phyloP scores from a whole-genome alignment of 2,329 filamentous ascomycete species.

The Calonectria leucothoes region DNA sequence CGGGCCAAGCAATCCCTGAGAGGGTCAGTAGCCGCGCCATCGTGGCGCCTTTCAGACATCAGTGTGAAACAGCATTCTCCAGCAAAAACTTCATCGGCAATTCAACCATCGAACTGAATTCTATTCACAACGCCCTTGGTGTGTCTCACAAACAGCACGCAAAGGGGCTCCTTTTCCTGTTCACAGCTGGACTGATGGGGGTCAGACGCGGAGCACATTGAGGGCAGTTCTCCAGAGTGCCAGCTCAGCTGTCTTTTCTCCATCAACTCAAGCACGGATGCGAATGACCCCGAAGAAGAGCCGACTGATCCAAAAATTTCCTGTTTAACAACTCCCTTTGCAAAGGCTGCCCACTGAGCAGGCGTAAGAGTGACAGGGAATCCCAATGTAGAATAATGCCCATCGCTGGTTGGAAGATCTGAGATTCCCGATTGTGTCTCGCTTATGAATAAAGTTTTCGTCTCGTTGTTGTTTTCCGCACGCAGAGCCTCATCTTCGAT shows the following conservation, averaged over 20 bases:
- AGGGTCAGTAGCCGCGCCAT: not conserved
- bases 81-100: not conserved
- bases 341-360: conserved; percentile 31
- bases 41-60: not conserved
- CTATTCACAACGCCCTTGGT: conserved; percentile 33
- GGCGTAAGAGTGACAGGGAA: conserved; percentile 31
- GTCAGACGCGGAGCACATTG: not conserved
- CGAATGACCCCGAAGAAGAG: conserved; percentile 18
- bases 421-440: conserved; percentile 15
- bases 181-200: not conserved
- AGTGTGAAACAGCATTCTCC: not conserved
- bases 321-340: conserved; percentile 33
- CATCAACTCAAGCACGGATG: conserved; percentile 35
- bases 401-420: not conserved
- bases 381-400: not conserved
- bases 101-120: conserved; percentile 10
- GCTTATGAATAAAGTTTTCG: conserved; percentile 27
- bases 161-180: conserved; percentile 36
- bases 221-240: conserved; percentile 33
- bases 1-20: not conserved
- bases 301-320: conserved; percentile 29
- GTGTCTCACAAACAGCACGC: conserved; percentile 39
- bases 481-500: conserved; percentile 35
- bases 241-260: conserved; percentile 38
- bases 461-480: conserved; percentile 28